Percentiles rank a stretch among this genome's conserved stretches.
phyloP scores from a whole-genome alignment of 345 rosid species.

The Pelargonium nanum region DNA sequence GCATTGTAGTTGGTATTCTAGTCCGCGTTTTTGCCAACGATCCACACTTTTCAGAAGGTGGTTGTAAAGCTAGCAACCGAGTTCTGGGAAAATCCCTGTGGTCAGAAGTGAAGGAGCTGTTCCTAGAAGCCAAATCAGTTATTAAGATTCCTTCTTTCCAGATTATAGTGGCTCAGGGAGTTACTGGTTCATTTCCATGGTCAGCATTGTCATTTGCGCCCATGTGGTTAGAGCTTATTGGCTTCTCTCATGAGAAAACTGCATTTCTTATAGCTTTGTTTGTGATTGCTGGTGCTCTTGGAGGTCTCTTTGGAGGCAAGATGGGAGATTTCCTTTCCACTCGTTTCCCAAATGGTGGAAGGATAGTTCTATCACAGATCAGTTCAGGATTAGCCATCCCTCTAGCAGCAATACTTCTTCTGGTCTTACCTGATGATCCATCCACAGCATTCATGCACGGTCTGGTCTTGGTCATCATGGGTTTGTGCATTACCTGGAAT shows the following conservation, averaged over 20 bases:
- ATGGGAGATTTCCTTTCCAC: conserved; percentile 71
- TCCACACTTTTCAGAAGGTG: conserved; percentile 43
- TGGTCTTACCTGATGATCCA: conserved; percentile 66
- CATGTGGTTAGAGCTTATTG: conserved; percentile 87
- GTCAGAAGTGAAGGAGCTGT: conserved; percentile 49
- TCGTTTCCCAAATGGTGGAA: conserved; percentile 62
- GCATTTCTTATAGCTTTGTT: conserved; percentile 56
- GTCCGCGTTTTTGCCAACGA: conserved; percentile 60
- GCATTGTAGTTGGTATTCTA: conserved; percentile 57
- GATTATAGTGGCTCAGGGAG: conserved; percentile 83
- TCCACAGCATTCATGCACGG: conserved; percentile 47
- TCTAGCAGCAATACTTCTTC: conserved; percentile 65
- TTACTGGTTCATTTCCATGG: conserved; percentile 83
- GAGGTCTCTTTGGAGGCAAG: conserved; percentile 77
- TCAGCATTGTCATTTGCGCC: conserved; percentile 80
- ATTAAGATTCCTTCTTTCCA: conserved; percentile 65
- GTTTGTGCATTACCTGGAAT: conserved; percentile 76
- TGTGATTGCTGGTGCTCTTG: conserved; percentile 60
- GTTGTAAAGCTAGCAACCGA: conserved; percentile 7
- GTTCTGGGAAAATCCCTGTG: conserved; percentile 33
- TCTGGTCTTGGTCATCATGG: conserved; percentile 44
- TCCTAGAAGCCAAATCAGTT: conserved; percentile 46
- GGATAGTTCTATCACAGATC: conserved; percentile 78
- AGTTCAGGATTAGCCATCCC: conserved; percentile 86
- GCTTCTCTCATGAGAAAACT: conserved; percentile 67